A percentile compares a stretch with the other conserved stretches of the same genome.
Conservation (phyloP, 768 basidiomycete genomes). For the Tremella yokohamensis region DNA sequence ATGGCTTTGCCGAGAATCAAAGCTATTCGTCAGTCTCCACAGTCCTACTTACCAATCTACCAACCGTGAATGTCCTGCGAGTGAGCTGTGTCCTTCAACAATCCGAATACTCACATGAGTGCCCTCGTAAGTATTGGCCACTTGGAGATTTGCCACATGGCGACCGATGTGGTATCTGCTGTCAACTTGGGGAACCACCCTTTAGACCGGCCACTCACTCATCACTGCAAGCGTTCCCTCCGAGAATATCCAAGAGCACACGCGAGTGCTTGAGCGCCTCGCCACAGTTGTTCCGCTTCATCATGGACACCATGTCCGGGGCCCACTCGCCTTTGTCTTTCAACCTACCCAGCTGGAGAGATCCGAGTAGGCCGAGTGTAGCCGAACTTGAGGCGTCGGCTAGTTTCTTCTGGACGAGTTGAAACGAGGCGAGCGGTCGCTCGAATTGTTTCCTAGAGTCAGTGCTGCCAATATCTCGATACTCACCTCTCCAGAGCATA, state of each 20-base stretch:
- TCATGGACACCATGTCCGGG: slow-evolving; percentile 90
- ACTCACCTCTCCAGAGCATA: slow-evolving; percentile 76
- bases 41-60: slow-evolving; percentile 3
- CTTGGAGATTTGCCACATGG: slow-evolving; percentile 89
- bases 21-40: slow-evolving; percentile 55
- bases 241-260: slow-evolving; percentile 78
- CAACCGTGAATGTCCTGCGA: slow-evolving; percentile 46
- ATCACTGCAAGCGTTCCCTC: slow-evolving; percentile 88
- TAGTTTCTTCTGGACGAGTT: slow-evolving; percentile 96
- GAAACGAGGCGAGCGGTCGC: slow-evolving; percentile 86
- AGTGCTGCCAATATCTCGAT: background rate
- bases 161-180: slow-evolving; percentile 85
- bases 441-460: slow-evolving; percentile 70
- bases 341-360: slow-evolving; percentile 62
- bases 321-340: slow-evolving; percentile 73
- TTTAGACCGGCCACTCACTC: slow-evolving; percentile 60
- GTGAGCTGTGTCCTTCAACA: slow-evolving; percentile 47
- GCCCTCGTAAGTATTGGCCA: slow-evolving; percentile 96
- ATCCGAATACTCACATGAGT: slow-evolving; percentile 52
- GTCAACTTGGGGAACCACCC: background rate
- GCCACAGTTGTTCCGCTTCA: slow-evolving; percentile 94
- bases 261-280: slow-evolving; percentile 83
- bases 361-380: slow-evolving; percentile 60
- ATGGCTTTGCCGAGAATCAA: slow-evolving; percentile 90
- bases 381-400: slow-evolving; percentile 88